phyloP scores from a whole-genome alignment of 371 early-diverging fungal genomes.

The Rhizopus sp. region DNA sequence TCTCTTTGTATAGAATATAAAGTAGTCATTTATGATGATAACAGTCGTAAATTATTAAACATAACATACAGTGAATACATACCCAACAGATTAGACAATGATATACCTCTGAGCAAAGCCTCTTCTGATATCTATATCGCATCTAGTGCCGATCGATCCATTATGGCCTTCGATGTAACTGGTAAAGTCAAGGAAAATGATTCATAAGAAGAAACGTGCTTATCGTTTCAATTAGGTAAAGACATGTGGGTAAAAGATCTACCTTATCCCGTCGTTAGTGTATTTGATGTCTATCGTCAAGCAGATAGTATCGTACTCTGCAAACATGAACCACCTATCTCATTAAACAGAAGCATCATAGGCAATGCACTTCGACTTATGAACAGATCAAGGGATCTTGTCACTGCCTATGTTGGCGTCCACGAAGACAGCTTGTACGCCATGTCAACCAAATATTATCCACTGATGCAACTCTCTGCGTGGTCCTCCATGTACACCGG shows the following conservation, averaged over 20 bases:
- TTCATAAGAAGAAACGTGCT: neutral
- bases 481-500: constrained; percentile 46
- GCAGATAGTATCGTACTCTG: constrained; percentile 38
- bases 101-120: constrained; percentile 24
- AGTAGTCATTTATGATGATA: constrained; percentile 27
- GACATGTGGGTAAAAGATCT: constrained; percentile 32
- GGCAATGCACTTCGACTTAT: constrained; percentile 28
- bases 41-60: constrained; percentile 35
- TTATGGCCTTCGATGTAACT: constrained; percentile 39
- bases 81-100: constrained; percentile 43
- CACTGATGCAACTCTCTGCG: constrained; percentile 51
- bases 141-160: constrained; percentile 33
- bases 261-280: constrained; percentile 39
- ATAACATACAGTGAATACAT: constrained; percentile 49
- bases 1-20: constrained; percentile 21
- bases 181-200: constrained; percentile 19
- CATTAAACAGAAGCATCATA: constrained; percentile 30
- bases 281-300: constrained; percentile 45
- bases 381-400: constrained; percentile 5
- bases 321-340: constrained; percentile 33
- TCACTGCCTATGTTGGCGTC: constrained; percentile 56
- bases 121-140: constrained; percentile 46
- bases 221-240: constrained; percentile 16
- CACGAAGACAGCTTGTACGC: constrained; percentile 61
- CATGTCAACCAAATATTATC: constrained; percentile 59